Conservation (phyloP, 1,284 basidiomycete species). For the Grifola frondosa region DNA sequence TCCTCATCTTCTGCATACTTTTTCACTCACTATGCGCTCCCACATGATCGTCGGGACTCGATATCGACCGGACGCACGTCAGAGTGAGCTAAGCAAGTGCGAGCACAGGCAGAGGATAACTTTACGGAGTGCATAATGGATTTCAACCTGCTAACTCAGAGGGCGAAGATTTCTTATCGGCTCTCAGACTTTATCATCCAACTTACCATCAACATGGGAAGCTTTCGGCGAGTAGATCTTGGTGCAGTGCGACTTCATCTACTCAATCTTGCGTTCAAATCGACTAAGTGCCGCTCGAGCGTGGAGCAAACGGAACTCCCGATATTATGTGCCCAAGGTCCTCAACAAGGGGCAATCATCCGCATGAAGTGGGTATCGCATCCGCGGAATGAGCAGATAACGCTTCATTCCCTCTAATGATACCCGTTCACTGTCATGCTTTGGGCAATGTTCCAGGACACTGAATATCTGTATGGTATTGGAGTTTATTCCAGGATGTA, state of each 20-base stretch:
- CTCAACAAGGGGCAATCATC: conserved; percentile 93
- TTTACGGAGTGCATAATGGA: not conserved
- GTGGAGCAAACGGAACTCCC: conserved; percentile 87
- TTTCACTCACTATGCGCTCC: conserved; percentile 18
- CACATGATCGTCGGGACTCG: conserved; percentile 50
- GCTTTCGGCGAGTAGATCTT: conserved; percentile 93
- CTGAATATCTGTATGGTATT: conserved; percentile 99
- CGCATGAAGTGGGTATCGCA: conserved; percentile 97
- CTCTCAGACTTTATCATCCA: conserved; percentile 75
- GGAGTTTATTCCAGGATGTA: conserved; percentile 99
- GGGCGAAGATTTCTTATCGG: conserved; percentile 68
- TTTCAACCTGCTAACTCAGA: conserved; percentile 25
- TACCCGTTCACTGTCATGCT: conserved; percentile 98
- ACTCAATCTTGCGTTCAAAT: conserved; percentile 2
- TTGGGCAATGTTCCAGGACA: conserved; percentile 97
- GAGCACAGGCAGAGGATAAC: conserved; percentile 6
- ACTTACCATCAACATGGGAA: conserved; percentile 87
- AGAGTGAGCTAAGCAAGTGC: conserved; percentile 24
- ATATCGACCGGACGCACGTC: conserved; percentile 66
- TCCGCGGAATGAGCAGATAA: conserved; percentile 93
- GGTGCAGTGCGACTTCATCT: conserved; percentile 43
- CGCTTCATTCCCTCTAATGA: conserved; percentile 86
- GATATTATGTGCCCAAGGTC: conserved; percentile 95
- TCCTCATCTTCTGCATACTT: conserved; percentile 20
- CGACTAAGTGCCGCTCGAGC: conserved; percentile 42